Base-by-base conservation (phyloP, 2,329 filamentous ascomycete species). In the Dactylellina cionopaga region DNA sequence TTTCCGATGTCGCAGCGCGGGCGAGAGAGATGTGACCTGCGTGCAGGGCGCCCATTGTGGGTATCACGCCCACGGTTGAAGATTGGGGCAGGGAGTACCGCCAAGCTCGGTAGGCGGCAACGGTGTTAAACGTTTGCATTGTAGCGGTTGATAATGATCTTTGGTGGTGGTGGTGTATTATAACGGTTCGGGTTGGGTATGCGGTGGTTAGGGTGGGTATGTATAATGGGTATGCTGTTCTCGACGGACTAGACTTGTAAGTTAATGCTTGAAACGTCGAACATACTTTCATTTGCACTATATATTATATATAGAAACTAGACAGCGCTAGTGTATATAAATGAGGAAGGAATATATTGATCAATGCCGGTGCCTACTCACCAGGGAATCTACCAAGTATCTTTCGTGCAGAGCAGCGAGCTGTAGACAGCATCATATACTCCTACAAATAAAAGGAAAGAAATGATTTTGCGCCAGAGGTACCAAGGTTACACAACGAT, bases 41-140 rank as follows among this genome's bases (percentile, higher is more conserved):
- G 81, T 99, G 95, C n/a, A 99, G 85, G 52, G 95, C 95, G 74
- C 95, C 95, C 95, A 99, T 98, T 29, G 95, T 99, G 1, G 95
- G 95, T 33, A 99, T 92, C 25, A 99, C 87, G 69, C 90, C 92
- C 66, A 99, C 88, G 44, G 88, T 89, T 76, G 89, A 86, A 77
- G 88, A 84, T 70, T 88, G 81, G 33, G 88, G 82, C 71, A 92
- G 87, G 39, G 88, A 85, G 19, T 83, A 85, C 33, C 92, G 88
- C 83, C 89, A 90, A 76, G 84, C 81, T 37, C 92, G 90, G 55
- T 96, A 83, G 9, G 87, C 83, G 11, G 88, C 82, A 69, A 95
- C 88, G 80, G 91, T 86, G 77, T 91, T 91, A 79, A 96, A 90
- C 77, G 97, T 81, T 72, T 72, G 52, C 68, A 72, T 72, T 39